Percentiles rank a stretch among this genome's conserved stretches.
Evolutionary conservation across 441 rosid genomes (phyloP).

Genomic region (Populus hybrid): DNA sequence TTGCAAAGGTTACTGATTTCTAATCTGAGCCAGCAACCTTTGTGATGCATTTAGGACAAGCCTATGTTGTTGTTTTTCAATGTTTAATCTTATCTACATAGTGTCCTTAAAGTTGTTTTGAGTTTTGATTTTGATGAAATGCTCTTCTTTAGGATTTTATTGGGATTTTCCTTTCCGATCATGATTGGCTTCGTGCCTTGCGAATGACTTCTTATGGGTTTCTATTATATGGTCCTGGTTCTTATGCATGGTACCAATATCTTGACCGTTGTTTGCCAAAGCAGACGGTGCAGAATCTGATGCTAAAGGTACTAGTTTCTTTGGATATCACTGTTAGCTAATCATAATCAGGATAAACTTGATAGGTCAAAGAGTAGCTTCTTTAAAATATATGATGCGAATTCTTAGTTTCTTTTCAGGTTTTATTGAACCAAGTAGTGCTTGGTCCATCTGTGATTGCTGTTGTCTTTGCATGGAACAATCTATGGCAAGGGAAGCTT

Average conservation of each 20-base stretch:
- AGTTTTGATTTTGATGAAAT: conserved; percentile 23
- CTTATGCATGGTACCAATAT: conserved; percentile 73
- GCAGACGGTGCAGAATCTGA: conserved; percentile 54
- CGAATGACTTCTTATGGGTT: conserved; percentile 91
- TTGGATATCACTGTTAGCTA: not conserved
- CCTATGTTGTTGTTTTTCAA: not conserved
- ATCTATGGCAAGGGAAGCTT: conserved; percentile 75
- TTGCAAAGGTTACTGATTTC: not conserved
- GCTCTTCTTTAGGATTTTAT: conserved; percentile 36
- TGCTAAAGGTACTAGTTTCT: conserved; percentile 55
- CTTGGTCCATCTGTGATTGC: conserved; percentile 91
- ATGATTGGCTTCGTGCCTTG: conserved; percentile 83
- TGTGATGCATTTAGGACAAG: not conserved
- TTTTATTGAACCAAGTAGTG: conserved; percentile 74
- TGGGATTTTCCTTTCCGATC: conserved; percentile 42
- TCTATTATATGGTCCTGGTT: conserved; percentile 87
- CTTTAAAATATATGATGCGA: not conserved
- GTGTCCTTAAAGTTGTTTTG: conserved; percentile 9
- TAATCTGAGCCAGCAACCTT: not conserved
- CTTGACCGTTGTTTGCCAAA: conserved; percentile 70
- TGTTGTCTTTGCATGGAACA: conserved; percentile 89
- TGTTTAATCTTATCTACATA: not conserved
- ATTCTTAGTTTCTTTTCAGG: conserved; percentile 37
- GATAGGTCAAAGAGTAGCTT: conserved; percentile 3
- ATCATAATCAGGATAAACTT: not conserved